Evolutionary conservation across 371 early-diverging fungal species (phyloP).

Genomic region (Mucor saturninus): DNA sequence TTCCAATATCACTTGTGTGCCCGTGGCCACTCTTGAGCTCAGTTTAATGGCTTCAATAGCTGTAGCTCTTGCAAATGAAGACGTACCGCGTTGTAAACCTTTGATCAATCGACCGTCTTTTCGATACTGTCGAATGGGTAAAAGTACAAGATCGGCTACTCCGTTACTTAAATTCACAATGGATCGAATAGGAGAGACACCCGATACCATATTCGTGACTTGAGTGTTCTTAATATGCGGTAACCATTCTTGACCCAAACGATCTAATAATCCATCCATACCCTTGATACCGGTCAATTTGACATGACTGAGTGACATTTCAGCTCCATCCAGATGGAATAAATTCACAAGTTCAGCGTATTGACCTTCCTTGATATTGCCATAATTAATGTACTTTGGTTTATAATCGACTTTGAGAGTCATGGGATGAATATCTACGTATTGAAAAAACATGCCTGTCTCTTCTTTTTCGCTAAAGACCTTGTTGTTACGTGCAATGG

Average conservation of each 20-base stretch:
- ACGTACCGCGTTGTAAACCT: conserved; percentile 85
- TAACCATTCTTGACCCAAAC: conserved; percentile 79
- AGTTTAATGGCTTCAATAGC: conserved; percentile 91
- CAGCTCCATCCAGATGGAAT: conserved; percentile 90
- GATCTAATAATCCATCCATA: conserved; percentile 59
- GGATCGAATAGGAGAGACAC: conserved; percentile 90
- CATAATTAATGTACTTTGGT: conserved; percentile 87
- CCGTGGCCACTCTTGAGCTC: conserved; percentile 87
- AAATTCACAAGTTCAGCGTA: conserved; percentile 90
- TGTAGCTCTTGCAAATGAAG: conserved; percentile 88
- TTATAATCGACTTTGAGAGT: conserved; percentile 94
- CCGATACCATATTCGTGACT: conserved; percentile 85
- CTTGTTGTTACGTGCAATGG: conserved; percentile 11
- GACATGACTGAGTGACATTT: conserved; percentile 79
- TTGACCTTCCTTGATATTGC: conserved; percentile 75
- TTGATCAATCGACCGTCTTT: conserved; percentile 89
- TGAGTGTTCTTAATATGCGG: conserved; percentile 91
- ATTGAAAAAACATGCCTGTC: conserved; percentile 62
- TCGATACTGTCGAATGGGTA: conserved; percentile 94
- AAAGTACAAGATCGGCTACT: conserved; percentile 88
- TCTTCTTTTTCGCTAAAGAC: conserved; percentile 6
- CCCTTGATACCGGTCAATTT: conserved; percentile 80
- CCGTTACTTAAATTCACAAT: conserved; percentile 90
- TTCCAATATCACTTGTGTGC: conserved; percentile 89
- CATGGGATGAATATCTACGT: conserved; percentile 76